A percentile compares a stretch with the other conserved stretches of the same genome.
phyloP scores from a whole-genome alignment of 805 yeast genomes.

The Metschnikowia drakensbergensis region DNA sequence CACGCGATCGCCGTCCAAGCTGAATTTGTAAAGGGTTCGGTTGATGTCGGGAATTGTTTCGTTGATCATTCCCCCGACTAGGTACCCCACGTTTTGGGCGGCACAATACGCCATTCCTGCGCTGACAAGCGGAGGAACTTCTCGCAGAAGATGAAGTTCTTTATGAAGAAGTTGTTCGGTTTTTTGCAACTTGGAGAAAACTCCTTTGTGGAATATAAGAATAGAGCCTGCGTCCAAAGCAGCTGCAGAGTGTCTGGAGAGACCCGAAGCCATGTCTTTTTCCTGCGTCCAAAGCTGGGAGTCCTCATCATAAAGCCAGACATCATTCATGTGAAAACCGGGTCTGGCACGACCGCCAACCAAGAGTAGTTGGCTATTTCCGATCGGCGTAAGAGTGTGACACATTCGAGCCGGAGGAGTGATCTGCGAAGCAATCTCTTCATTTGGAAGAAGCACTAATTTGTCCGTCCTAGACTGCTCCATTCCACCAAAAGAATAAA shows the following conservation, averaged over 20 bases:
- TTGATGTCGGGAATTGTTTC: slow-evolving; percentile 28
- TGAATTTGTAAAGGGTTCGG: slow-evolving; percentile 34
- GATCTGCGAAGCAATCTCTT: slow-evolving; percentile 2
- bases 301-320: slow-evolving; percentile 20
- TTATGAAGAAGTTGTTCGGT: background rate
- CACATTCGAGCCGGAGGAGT: slow-evolving; percentile 49
- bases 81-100: slow-evolving; percentile 29
- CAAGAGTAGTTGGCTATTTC: slow-evolving; percentile 30
- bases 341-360: slow-evolving; percentile 73
- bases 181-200: slow-evolving; percentile 1
- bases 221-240: slow-evolving; percentile 1
- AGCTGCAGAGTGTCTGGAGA: slow-evolving; percentile 14
- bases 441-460: background rate
- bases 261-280: slow-evolving; percentile 24
- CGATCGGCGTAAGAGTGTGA: slow-evolving; percentile 46
- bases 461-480: slow-evolving; percentile 26
- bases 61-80: slow-evolving; percentile 47
- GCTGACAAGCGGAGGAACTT: slow-evolving; percentile 19
- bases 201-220: slow-evolving; percentile 13
- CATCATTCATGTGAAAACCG: slow-evolving; percentile 35
- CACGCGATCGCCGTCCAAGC: slow-evolving; percentile 15
- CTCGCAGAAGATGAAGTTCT: background rate
- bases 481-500: slow-evolving; percentile 34
- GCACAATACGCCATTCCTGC: slow-evolving; percentile 33
- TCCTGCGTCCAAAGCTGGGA: slow-evolving; percentile 38